These are phyloP conservation scores for Schwanniomyces vanrijiae DNA, from an alignment of 805 yeast genomes.

Conservation along the genomic window DNA sequence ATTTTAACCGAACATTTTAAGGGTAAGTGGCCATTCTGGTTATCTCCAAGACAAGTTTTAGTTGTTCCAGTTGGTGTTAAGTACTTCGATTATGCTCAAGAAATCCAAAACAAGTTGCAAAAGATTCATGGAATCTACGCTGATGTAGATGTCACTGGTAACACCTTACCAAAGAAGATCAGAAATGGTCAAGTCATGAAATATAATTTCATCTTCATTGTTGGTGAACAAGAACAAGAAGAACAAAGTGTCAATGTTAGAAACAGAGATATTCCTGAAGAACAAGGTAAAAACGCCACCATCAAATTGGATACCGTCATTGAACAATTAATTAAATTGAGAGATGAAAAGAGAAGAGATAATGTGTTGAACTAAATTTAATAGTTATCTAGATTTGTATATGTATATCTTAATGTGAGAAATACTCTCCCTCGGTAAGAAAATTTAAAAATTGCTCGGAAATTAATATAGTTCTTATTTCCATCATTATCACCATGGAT, in stretches of 20 bases:
- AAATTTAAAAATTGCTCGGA: neutral
- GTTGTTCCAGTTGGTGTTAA: slow-evolving; percentile 97
- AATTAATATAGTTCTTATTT: too few relatives aligned
- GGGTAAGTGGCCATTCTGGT: slow-evolving; percentile 99
- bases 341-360: slow-evolving; percentile 72
- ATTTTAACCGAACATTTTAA: slow-evolving; percentile 96
- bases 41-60: slow-evolving; percentile 97
- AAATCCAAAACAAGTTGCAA: slow-evolving; percentile 62
- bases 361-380: slow-evolving; percentile 34
- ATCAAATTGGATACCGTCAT: slow-evolving; percentile 72
- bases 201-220: slow-evolving; percentile 94
- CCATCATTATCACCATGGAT: neutral
- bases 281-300: slow-evolving; percentile 90
- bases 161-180: slow-evolving; percentile 97
- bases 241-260: slow-evolving; percentile 86
- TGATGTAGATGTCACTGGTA: slow-evolving; percentile 91
- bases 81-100: slow-evolving; percentile 86
- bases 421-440: neutral
- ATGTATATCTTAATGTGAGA: neutral
- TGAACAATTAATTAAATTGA: slow-evolving; percentile 63
- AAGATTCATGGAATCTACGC: slow-evolving; percentile 81
- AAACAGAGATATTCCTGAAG: slow-evolving; percentile 90
- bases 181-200: slow-evolving; percentile 94
- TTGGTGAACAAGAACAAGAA: slow-evolving; percentile 90
- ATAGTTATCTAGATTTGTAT: neutral